Evolutionary conservation across 2,329 filamentous ascomycete species (phyloP).

Genomic region (Rhynchosporium secalis): DNA sequence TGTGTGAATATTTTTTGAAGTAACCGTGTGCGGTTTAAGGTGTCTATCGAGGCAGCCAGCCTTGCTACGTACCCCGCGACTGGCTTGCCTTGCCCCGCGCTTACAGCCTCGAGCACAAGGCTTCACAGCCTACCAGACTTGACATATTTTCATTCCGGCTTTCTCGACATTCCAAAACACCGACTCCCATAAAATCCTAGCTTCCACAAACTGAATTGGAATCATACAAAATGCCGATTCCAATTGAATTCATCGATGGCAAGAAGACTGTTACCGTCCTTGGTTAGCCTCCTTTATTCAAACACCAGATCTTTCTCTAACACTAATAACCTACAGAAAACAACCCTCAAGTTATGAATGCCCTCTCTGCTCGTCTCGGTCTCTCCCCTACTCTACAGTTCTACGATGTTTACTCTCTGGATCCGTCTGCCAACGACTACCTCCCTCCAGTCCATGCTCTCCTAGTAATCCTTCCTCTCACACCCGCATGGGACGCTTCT

Average conservation of each 20-base stretch:
- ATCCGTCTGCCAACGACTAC: conserved; percentile 80
- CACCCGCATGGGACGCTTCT: conserved; percentile 73
- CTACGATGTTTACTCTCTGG: conserved; percentile 91
- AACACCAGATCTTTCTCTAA: conserved; percentile 6
- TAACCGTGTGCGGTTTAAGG: no score
- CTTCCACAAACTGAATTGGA: no score
- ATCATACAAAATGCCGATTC: conserved; percentile 27
- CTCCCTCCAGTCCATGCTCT: conserved; percentile 86
- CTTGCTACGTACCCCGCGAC: conserved; percentile 4
- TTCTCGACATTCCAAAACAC: no score
- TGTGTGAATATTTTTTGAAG: no score
- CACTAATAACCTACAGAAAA: conserved; percentile 39
- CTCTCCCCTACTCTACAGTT: conserved; percentile 75
- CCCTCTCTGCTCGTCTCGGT: conserved; percentile 79
- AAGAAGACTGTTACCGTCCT: conserved; percentile 34
- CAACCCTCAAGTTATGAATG: conserved; percentile 87
- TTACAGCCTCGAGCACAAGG: neutral
- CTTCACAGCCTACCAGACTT: neutral
- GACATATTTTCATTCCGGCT: neutral
- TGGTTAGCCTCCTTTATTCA: conserved; percentile 18
- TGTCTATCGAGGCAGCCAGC: neutral
- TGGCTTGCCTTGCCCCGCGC: conserved; percentile 10
- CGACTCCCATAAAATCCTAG: neutral
- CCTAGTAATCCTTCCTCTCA: conserved; percentile 89
- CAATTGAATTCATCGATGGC: conserved; percentile 25